Conservation (phyloP, 192 early-diverging fungal species). For the Gamsiella multidivaricata region DNA sequence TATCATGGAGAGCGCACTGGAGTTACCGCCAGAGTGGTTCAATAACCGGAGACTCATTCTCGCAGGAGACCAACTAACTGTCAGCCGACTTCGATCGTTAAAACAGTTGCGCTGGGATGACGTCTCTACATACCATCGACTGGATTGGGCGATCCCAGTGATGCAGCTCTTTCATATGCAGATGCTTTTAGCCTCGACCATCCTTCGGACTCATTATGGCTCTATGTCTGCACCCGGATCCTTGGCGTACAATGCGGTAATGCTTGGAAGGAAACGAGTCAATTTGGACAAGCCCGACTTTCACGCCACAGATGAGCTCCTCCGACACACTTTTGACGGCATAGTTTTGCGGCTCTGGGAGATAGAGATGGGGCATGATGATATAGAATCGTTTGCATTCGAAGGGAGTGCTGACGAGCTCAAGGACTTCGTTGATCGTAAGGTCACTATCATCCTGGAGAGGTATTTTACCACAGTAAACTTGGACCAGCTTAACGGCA, state of each 20-base stretch:
- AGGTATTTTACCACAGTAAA: not conserved
- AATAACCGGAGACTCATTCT: too few species aligned
- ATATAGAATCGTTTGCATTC: not conserved
- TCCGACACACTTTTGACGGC: conserved; percentile 2
- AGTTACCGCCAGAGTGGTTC: too few species aligned
- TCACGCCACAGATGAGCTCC: conserved; percentile 16
- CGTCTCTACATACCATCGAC: not conserved
- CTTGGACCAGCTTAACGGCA: not conserved
- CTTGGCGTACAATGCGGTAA: not conserved
- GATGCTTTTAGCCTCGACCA: too few species aligned
- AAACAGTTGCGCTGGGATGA: too few species aligned
- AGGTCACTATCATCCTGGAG: not conserved
- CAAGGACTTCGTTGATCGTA: not conserved
- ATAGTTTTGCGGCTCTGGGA: conserved; percentile 7
- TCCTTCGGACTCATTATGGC: conserved; percentile 5
- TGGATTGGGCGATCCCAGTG: conserved; percentile 13
- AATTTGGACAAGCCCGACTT: conserved; percentile 3
- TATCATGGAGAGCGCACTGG: too few species aligned
- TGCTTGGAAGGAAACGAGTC: conserved; percentile 8
- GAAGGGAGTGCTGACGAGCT: not conserved
- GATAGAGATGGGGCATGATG: not conserved
- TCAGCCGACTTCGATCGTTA: too few species aligned
- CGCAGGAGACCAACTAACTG: too few species aligned
- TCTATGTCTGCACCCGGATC: not conserved
- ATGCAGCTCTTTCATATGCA: conserved; percentile 14